Percentiles rank a stretch among this genome's conserved stretches.
These are phyloP conservation scores for Ammopiptanthus mongolicus DNA, from an alignment of 306 rosid species.

Conservation along the genomic window DNA sequence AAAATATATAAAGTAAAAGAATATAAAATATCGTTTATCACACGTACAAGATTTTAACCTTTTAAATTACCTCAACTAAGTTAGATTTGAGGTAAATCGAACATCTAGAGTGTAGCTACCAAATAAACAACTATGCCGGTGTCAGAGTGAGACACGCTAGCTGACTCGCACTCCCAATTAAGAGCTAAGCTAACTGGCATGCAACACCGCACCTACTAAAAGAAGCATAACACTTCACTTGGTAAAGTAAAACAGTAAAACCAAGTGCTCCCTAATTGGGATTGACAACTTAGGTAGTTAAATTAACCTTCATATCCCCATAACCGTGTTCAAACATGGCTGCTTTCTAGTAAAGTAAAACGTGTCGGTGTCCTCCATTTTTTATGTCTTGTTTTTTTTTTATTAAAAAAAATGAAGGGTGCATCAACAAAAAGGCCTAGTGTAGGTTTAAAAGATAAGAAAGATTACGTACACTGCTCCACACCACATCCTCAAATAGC, in stretches of 20 bases:
- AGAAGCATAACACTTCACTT: no score
- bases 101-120: background rate
- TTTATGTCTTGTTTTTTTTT: background rate
- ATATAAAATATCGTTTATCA: no score
- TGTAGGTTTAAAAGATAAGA: conserved; percentile 8
- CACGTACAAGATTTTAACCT: background rate
- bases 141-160: background rate
- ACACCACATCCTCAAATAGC: conserved; percentile 43
- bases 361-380: conserved; percentile 32
- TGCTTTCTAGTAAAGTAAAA: conserved; percentile 33
- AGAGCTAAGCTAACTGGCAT: background rate
- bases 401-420: background rate
- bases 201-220: background rate
- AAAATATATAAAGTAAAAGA: no score
- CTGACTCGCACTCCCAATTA: background rate
- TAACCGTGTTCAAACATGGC: conserved; percentile 26
- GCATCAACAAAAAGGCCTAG: background rate
- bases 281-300: background rate
- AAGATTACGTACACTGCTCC: background rate
- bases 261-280: background rate
- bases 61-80: background rate
- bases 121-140: background rate
- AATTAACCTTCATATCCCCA: background rate
- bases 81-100: no score
- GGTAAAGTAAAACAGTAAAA: background rate